Base-by-base conservation (phyloP, 2,329 filamentous ascomycete genomes). In the Aureobasidium sp. region DNA sequence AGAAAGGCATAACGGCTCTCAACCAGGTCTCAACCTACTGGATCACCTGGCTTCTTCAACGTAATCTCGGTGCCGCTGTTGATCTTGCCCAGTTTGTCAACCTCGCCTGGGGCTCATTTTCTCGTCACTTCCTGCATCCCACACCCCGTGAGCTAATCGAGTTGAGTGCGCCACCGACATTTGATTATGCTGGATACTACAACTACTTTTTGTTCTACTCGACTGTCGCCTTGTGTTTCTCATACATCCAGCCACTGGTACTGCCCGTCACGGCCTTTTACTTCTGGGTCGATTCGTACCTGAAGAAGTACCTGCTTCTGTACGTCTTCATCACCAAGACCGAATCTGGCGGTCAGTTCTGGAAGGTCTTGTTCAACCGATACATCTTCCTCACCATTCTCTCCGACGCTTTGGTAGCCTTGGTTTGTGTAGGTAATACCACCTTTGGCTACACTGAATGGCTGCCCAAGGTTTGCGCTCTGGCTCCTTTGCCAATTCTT, bases 121-220 rank as follows among this genome's bases (percentile, higher is more conserved):
- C 87, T 65, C 87, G 91, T 71, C 93, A 87, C 61, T 94, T 97
- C 69, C 83, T 90, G 29, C 88, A 85, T 64, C 93, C 93, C 3
- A 97, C 94, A 2, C 94, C 94, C 5, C 84, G 94, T 67, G 88
- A 96, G 73, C 80, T 94, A 67, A 97, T 97, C 67, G 90, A 96
- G 73, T 84, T 94, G 70, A 96, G 92, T 0, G 94, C 94, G 3
- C 94, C 94, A 1, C 92, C 90, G 2, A 81, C 90, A 0, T 97
- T 99, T 73, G 92, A 97, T 68, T 97, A 97, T 71, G 91, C 94
- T 63, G 91, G 86, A 68, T 97, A 97, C 77, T 99, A 97, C 82
- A 97, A 97, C 75, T 97, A 96, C 74, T 97, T 97, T 75, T 80
- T 97, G 34, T 99, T 90, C 77, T 99, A 97, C 77, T 82, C 89